Base-by-base conservation (phyloP, 1,284 basidiomycete genomes). In the Tilletia caries region DNA sequence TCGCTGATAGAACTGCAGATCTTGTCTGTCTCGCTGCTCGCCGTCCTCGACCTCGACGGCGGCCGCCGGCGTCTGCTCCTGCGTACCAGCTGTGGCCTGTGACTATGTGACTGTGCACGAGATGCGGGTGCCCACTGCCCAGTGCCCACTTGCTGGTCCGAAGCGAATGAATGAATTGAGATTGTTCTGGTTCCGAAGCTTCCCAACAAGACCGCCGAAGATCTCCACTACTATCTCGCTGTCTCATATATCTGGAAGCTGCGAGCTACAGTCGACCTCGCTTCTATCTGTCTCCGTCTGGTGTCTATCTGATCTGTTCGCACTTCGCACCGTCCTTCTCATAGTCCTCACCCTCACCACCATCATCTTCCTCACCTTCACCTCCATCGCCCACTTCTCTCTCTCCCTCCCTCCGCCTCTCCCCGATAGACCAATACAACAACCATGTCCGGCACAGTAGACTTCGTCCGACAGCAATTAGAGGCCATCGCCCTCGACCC, bases 401-500 rank as follows among this genome's bases (percentile, higher is more conserved):
- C 23, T 15, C 58, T 34, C 58, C n/a, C 58, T 29, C 18, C 34
- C 58, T 23, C 58, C 18, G 18, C 29, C 58, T 15, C 23, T 29
- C 20, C 32, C 32, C 33, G 3, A 18, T 33, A 29, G 27, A 18
- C n/a, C 52, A 54, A 3, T 4, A 34, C 18, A 6, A 15, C 37
- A 25, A 62, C 29, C 1, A 62, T 62, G 58, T 33, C 58, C 29
- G 23, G 20, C 25, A 62, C 58, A 6, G 27, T 33, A 12, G 58
- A 62, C 32, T 33, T 33, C 29, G 32, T 62, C 32, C 32, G 32
- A 27, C 27, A 62, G 58, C 58, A 62, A 37, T 43, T 77, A 48
- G 69, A 76, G 64, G 29, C 43, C 18, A 66, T 85, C 58, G 76
- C 84, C 54, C 68, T 76, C 41, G 76, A 84, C 69, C 94, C 95